Evolutionary conservation across 2,329 filamentous ascomycete species (phyloP).

Genomic region (Lachnellula arida): DNA sequence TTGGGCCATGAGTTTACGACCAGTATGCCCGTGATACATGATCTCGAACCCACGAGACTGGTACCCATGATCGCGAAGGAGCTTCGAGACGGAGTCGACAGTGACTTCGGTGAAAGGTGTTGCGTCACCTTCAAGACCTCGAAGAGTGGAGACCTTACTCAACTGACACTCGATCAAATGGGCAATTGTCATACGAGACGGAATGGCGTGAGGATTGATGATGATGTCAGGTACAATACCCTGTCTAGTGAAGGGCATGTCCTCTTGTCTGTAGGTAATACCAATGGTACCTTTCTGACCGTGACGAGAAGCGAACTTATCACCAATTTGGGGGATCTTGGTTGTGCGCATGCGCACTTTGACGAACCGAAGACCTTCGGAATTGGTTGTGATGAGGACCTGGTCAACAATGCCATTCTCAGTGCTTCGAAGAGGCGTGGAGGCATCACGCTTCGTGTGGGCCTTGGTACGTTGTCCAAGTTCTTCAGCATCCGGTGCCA

Average conservation of each 20-base stretch:
- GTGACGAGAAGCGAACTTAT: conserved; percentile 99
- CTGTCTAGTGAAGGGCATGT: conserved; percentile 95
- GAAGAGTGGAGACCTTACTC: conserved; percentile 89
- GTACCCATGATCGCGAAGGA: conserved; percentile 86
- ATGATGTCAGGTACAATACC: conserved; percentile 93
- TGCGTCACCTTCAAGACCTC: conserved; percentile 93
- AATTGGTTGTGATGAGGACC: conserved; percentile 89
- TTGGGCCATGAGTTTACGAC: conserved; percentile 86
- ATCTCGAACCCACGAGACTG: conserved; percentile 96
- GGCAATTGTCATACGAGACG: conserved; percentile 99
- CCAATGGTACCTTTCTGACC: conserved; percentile 99
- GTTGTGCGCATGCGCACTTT: conserved; percentile 97
- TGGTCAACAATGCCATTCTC: conserved; percentile 96
- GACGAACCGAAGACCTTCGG: conserved; percentile 90
- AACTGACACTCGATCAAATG: conserved; percentile 99
- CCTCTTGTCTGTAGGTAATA: conserved; percentile 95
- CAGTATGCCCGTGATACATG: conserved; percentile 98
- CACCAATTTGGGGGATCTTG: conserved; percentile 96
- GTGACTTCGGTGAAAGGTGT: conserved; percentile 98
- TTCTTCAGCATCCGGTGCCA: conserved; percentile 88
- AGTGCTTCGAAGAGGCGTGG: conserved; percentile 88
- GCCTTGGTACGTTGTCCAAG: conserved; percentile 84
- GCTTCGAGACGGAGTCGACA: conserved; percentile 83
- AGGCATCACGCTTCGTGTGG: conserved; percentile 92
- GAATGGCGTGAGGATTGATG: conserved; percentile 99